Evolutionary conservation across 2,329 filamentous ascomycete genomes (phyloP), one percentile per base, ranked within the genome.

Genomic region (Talaromyces albobiverticillius): DNA sequence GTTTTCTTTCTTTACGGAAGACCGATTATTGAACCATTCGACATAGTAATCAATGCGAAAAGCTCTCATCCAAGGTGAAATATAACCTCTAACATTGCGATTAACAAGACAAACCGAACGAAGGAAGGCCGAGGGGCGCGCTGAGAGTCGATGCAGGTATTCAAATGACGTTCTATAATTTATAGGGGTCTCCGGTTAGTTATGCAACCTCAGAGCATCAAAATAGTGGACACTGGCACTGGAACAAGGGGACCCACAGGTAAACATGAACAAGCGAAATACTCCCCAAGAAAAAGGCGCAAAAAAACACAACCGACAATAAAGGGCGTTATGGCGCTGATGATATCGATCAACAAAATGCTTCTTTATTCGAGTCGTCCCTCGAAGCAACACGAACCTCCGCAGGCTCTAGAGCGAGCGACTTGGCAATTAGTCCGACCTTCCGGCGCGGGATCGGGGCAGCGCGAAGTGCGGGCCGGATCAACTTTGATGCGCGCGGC

Each of bases 1-100:
- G 18, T 31, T 32, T 32, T 20, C 16, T 22, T 40, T 40, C 18
- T 22, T 40, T 16, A 40, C 36, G 10, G 18, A 11, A 40, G 36
- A 40, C 9, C 16, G 18, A 13, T 22, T 40, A 4, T 16, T 40
- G 23, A 31, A 42, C 31, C 41, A 51, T 51, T 41, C 53, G 34
- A 51, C 53, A 55, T 55, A 55, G 23, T 26, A 52, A 46, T 52
- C 41, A 40, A 40, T 25, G 38, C 25, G 23, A 32, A n/a, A n/a
- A n/a, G 25, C 38, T 52, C 31, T 52, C 50, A 52, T 52, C 50
- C 13, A 41, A 45, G 26, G 29, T 42, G 49, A 25, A 18, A 29
- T 16, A 38, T 46, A 11, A 20, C 25, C 43, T 46, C 41, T 25
- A 18, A 16, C 50, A 52, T 52, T 36, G 50, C 31, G 41, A 42